These are phyloP conservation scores for Coemansia brasiliensis DNA, from an alignment of 192 early-diverging fungal species.

Conservation along the genomic window DNA sequence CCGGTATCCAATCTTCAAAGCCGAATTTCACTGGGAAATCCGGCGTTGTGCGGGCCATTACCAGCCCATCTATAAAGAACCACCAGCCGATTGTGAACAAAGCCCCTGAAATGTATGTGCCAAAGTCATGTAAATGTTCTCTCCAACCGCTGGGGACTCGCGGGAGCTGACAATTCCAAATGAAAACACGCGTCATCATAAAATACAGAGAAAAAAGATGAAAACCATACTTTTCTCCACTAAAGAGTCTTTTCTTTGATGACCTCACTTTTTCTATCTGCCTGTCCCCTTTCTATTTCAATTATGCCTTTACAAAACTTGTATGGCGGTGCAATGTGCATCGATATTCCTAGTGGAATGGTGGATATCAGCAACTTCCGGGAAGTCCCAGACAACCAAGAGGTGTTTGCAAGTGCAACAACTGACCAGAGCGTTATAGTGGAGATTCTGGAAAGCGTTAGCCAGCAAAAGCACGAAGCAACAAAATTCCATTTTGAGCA, in stretches of 20 bases:
- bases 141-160: slow-evolving; percentile 40
- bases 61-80: slow-evolving; percentile 58
- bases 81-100: slow-evolving; percentile 58
- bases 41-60: slow-evolving; percentile 25
- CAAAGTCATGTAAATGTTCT: slow-evolving; percentile 46
- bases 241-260: not conserved
- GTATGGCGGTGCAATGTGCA: slow-evolving; percentile 72
- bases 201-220: not conserved
- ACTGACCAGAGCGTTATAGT: slow-evolving; percentile 83
- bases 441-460: slow-evolving; percentile 75
- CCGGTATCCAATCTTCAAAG: slow-evolving; percentile 57
- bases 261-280: not conserved
- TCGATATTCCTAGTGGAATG: slow-evolving; percentile 60
- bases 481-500: slow-evolving; percentile 75
- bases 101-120: slow-evolving; percentile 51
- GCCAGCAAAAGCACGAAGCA: slow-evolving; percentile 54
- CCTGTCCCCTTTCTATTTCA: not conserved
- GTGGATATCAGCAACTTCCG: slow-evolving; percentile 73
- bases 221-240: not conserved
- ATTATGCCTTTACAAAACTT: slow-evolving; percentile 27
- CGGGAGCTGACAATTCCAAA: slow-evolving; percentile 52
- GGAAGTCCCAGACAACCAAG: slow-evolving; percentile 87
- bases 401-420: slow-evolving; percentile 75
- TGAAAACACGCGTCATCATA: slow-evolving; percentile 46
- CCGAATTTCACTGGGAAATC: slow-evolving; percentile 40